Base-by-base conservation (phyloP, 805 yeast species). In the Saturnispora bothae region DNA sequence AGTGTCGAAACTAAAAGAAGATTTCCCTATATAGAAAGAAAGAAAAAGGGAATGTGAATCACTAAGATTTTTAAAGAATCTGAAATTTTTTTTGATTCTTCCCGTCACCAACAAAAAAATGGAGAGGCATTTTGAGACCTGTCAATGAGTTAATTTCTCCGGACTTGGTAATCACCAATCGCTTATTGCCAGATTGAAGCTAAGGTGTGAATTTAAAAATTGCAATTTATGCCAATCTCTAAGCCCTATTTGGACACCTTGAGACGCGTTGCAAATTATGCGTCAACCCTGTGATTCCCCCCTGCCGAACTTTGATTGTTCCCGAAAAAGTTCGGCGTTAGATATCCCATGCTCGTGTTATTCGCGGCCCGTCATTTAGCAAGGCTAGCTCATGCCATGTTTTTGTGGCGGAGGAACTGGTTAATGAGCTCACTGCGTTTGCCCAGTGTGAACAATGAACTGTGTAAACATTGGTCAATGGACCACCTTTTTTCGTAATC, bases 401-500 rank as follows among this genome's bases (percentile, higher is more conserved):
- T n/a, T 10, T 14, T 28, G 7, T 28, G 16, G 18, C 15, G 17
- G 16, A 37, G 22, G 17, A 33, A 36, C 16, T 22, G 21, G 17
- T 27, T 9, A 25, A 37, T 28, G 15, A 42, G n/a, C 9, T 18
- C 31, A 22, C 17, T 15, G 4, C 45, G 22, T 3, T 27, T 19
- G 3, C 43, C 45, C 14, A 17, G n/a, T 4, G 26, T 36, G 10
- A 44, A 44, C 21, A 42, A 22, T 1, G 22, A 32, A 27, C 43
- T 35, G 4, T 18, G 12, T 7, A 39, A 12, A 16, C 43, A 34
- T 10, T 39, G 34, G 4, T 28, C 10, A 8, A 40, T 40, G 12
- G 41, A 33, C 17, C 31, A 26, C 16, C 47, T 26, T 7, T 57
- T 45, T 0, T 33, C 40, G 1, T 64, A 62, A 42, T 70, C 57